A percentile compares a stretch with the other conserved stretches of the same genome.
phyloP scores from a whole-genome alignment of 345 rosid species.

The Hevea brasiliensis region DNA sequence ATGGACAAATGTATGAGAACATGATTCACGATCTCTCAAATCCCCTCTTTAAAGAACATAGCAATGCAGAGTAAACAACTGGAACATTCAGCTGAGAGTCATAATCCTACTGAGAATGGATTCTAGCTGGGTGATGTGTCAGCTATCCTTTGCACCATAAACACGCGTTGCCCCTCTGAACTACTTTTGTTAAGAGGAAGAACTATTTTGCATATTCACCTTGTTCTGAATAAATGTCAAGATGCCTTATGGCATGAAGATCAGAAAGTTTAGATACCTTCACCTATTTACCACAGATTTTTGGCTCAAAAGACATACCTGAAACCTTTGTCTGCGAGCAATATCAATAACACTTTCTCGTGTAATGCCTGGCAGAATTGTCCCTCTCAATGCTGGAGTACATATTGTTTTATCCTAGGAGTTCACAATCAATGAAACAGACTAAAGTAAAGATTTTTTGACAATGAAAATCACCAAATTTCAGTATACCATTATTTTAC shows the following conservation, averaged over 20 bases:
- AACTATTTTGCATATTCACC: not conserved
- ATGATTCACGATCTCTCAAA: not conserved
- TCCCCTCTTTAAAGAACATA: not conserved
- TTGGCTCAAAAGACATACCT: slow-evolving; percentile 20
- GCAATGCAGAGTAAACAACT: not conserved
- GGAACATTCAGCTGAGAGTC: not conserved
- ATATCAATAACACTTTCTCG: slow-evolving; percentile 33
- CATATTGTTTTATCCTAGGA: slow-evolving; percentile 29
- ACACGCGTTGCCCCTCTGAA: not conserved
- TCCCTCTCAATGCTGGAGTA: slow-evolving; percentile 33
- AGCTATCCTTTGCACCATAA: not conserved
- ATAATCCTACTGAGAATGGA: not conserved
- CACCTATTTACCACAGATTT: not conserved
- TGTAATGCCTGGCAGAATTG: slow-evolving; percentile 35
- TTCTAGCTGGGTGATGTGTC: not conserved
- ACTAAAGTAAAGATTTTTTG: slow-evolving; percentile 1
- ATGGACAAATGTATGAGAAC: too few species aligned
- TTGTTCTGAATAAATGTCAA: not conserved
- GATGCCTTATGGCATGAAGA: not conserved
- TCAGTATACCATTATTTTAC: not conserved
- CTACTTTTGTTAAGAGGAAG: not conserved
- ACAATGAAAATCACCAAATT: not conserved
- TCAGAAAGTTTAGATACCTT: not conserved
- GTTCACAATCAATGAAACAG: not conserved
- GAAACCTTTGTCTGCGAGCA: slow-evolving; percentile 27